Percentiles rank a stretch among this genome's conserved stretches.
Evolutionary conservation across 352 stramenopile species (phyloP).

Genomic region (Phytophthora sansomeana): DNA sequence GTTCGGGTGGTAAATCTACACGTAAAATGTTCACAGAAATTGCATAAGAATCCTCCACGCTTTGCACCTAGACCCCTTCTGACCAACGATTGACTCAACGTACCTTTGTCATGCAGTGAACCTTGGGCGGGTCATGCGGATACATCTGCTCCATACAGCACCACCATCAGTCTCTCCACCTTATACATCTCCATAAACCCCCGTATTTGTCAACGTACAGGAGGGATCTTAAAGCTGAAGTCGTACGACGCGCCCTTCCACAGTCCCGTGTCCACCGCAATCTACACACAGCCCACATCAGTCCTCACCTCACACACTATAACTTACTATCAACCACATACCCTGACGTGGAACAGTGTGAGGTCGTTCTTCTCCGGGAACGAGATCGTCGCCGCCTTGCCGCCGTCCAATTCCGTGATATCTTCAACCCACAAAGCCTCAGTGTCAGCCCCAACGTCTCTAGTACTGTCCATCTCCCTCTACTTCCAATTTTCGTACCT

Average conservation of each 20-base stretch:
- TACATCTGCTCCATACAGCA: conserved; percentile 74
- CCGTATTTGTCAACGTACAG: conserved; percentile 59
- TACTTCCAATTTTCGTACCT: conserved; percentile 61
- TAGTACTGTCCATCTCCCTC: background rate
- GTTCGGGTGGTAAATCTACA: conserved; percentile 98
- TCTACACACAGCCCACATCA: conserved; percentile 41
- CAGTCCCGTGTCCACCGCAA: conserved; percentile 95
- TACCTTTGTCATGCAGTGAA: conserved; percentile 96
- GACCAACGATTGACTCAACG: conserved; percentile 1
- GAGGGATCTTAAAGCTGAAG: conserved; percentile 98
- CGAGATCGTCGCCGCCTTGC: conserved; percentile 94
- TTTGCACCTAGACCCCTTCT: conserved; percentile 8
- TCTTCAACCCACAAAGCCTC: conserved; percentile 56
- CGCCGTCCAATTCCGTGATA: conserved; percentile 98
- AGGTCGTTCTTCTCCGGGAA: conserved; percentile 98
- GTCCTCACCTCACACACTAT: background rate
- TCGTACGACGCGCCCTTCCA: conserved; percentile 98
- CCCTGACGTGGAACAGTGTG: conserved; percentile 92
- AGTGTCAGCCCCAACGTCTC: conserved; percentile 1
- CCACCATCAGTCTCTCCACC: background rate
- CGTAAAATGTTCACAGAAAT: background rate
- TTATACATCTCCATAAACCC: background rate
- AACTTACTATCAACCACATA: conserved; percentile 24
- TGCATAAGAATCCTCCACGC: background rate
- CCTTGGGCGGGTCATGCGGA: conserved; percentile 98